Base-by-base conservation (phyloP, 2,329 filamentous ascomycete genomes). In the Neonectria hederae region DNA sequence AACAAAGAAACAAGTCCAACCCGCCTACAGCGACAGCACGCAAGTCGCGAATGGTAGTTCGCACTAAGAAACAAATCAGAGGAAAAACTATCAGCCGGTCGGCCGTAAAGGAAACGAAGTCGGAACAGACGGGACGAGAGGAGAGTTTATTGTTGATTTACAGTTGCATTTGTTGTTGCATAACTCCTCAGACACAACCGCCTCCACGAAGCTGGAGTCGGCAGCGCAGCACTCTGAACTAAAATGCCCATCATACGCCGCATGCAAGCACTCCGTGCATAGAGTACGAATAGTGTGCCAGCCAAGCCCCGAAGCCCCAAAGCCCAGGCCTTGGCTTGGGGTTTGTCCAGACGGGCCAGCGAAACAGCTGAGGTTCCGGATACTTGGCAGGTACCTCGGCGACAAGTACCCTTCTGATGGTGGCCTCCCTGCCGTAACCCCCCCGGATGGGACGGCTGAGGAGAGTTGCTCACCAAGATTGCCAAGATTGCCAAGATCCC, bases 111-210 rank as follows among this genome's bases (percentile, higher is more conserved):
- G 30, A 32, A 10, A 11, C 8, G 30, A 10, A 32, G 30, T 32
- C 30, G 30, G 30, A 32, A 32, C 30, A 32, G 30, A 32, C 28
- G 21, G 28, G n/a, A 53, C 28, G 21, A 40, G n/a, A 53, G 26
- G 19, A 30, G 28, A 30, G 28, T 30, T 30, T 26, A 7, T 32
- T 32, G 13, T 32, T 38, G 32, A 38, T 17, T 35, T 14, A 13
- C 32, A 35, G 49, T 66, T 58, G 24, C 32, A n/a, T 24, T 63
- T 48, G 58, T 43, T 40, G 46, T 54, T 46, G 60, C 59, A 55
- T 61, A 43, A 67, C 42, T 38, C 38, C 30, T 32, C 19, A 59
- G 24, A 42, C 21, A 48, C 48, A 49, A 42, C 51, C 4, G 30
- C 32, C 9, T 48, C 13, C 38, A 8, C 26, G 26, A 32, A 32